Evolutionary conservation across 2,329 filamentous ascomycete genomes (phyloP).

Genomic region (Penicillium sp.): DNA sequence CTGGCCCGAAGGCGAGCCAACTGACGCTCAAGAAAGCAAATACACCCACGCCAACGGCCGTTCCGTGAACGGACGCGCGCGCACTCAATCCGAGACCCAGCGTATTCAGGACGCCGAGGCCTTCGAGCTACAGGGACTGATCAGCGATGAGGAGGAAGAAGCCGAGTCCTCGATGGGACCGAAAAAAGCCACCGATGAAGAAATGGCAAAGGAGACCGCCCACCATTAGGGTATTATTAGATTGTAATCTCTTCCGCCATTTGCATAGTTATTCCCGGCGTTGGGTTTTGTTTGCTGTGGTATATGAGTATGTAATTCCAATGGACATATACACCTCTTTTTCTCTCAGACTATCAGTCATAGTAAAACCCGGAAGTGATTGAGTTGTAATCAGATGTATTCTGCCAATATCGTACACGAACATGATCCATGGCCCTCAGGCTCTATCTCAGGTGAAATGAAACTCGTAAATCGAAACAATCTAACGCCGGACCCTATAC

Average conservation of each 20-base stretch:
- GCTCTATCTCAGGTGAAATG: background rate
- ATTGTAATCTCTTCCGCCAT: background rate
- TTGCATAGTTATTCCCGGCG: background rate
- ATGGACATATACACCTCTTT: background rate
- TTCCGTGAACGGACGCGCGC: conserved; percentile 46
- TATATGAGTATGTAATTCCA: background rate
- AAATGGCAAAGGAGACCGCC: conserved; percentile 23
- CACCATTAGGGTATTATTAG: background rate
- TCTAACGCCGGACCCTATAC: background rate
- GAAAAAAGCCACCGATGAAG: conserved; percentile 33
- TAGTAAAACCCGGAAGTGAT: background rate
- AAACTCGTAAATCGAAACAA: background rate
- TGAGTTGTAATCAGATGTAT: background rate
- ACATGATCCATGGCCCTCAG: background rate
- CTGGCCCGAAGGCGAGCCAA: conserved; percentile 42
- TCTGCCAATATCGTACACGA: conserved; percentile 5
- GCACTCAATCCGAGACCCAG: conserved; percentile 38
- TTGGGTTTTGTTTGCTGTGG: background rate
- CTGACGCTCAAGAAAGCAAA: conserved; percentile 19
- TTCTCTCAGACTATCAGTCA: no score
- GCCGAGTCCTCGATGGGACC: conserved; percentile 27
- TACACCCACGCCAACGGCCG: conserved; percentile 15
- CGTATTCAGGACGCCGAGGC: conserved; percentile 79
- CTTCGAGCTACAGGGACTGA: conserved; percentile 87
- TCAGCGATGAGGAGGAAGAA: conserved; percentile 79